phyloP scores from a whole-genome alignment of 2,329 filamentous ascomycete species.

The Neoascochyta sp. region DNA sequence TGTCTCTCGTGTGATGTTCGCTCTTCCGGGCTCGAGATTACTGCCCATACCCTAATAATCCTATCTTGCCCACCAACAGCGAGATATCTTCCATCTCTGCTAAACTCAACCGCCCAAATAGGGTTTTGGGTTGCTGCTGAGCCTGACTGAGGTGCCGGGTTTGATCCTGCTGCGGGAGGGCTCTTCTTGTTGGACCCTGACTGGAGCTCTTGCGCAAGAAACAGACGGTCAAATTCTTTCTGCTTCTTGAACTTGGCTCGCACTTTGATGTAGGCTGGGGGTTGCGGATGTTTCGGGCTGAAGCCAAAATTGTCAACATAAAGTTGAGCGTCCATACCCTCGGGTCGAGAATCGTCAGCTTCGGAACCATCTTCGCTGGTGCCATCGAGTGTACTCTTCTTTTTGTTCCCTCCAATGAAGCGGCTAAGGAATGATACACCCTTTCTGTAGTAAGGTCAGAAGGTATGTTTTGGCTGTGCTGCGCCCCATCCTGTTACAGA shows the following conservation, averaged over 20 bases:
- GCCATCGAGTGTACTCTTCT: constrained; percentile 56
- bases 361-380: constrained; percentile 65
- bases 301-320: constrained; percentile 73
- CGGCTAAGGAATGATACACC: constrained; percentile 86
- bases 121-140: constrained; percentile 53
- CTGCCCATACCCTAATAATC: constrained; percentile 81
- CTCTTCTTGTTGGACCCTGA: constrained; percentile 43
- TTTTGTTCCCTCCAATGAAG: constrained; percentile 71
- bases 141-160: constrained; percentile 32
- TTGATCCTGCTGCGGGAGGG: constrained; percentile 19
- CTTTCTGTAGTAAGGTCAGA: constrained; percentile 57
- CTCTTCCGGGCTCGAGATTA: constrained; percentile 79
- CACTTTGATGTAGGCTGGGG: constrained; percentile 86
- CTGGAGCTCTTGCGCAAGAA: constrained; percentile 89
- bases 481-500: constrained; percentile 10
- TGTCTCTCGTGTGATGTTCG: constrained; percentile 69
- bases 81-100: constrained; percentile 83
- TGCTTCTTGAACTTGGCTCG: constrained; percentile 74
- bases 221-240: constrained; percentile 79
- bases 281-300: constrained; percentile 81
- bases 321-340: constrained; percentile 78
- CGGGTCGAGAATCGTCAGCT: constrained; percentile 62
- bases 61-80: constrained; percentile 90
- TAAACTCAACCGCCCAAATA: constrained; percentile 91
- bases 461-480: constrained; percentile 13